Percentiles rank a stretch among this genome's conserved stretches.
phyloP scores from a whole-genome alignment of 176 grass and related monocot species.

The Ensete glaucum region DNA sequence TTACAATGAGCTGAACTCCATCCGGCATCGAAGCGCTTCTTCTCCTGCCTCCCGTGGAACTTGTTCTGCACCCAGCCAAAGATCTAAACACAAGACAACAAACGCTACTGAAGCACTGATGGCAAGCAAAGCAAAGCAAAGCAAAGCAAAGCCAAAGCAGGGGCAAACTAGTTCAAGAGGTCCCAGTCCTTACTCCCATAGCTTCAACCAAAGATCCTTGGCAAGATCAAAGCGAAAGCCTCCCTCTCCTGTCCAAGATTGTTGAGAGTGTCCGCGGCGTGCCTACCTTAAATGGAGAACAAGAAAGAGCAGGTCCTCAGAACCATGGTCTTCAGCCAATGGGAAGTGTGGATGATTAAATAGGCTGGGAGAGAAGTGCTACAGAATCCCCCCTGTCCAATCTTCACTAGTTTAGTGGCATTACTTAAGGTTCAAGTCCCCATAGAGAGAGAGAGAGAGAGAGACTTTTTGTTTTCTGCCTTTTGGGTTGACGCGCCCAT shows the following conservation, averaged over 20 bases:
- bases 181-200: conserved; percentile 12
- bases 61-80: conserved; percentile 68
- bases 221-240: too few relatives aligned
- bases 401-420: not conserved
- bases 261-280: not conserved
- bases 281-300: not conserved
- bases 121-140: too few relatives aligned
- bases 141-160: too few relatives aligned
- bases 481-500: too few relatives aligned
- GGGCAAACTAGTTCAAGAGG: not conserved
- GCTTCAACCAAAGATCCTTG: not conserved
- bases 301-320: not conserved
- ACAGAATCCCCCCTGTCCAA: conserved; percentile 8
- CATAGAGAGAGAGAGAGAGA: not conserved
- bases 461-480: not conserved
- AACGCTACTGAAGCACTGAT: not conserved
- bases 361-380: conserved; percentile 4
- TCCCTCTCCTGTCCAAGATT: not conserved
- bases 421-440: not conserved
- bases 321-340: not conserved
- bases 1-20: conserved; percentile 18
- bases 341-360: not conserved
- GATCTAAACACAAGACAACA: conserved; percentile 44
- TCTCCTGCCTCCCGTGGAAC: conserved; percentile 34
- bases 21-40: conserved; percentile 22